Evolutionary conservation across 2,329 filamentous ascomycete genomes (phyloP), one percentile per base, ranked within the genome.

Genomic region (Alternaria longipes): DNA sequence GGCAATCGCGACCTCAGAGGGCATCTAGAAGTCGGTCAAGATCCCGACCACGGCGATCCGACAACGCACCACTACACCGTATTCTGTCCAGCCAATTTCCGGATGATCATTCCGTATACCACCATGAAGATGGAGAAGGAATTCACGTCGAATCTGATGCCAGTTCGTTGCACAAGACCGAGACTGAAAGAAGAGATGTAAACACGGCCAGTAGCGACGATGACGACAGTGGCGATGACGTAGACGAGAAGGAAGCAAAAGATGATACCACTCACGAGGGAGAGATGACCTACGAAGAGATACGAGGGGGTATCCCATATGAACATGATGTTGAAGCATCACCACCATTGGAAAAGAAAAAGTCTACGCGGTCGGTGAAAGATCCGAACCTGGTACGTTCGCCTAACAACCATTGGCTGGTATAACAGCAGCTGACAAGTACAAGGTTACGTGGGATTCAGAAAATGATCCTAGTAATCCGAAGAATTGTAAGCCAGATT

Each of bases 401-500:
- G 3, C 14, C 14, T 53, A 5, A 36, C 30, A 32, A 28, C 12
- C 36, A n/a, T 30, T 41, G 16, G 40, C 38, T 26, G 24, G 30
- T 41, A 46, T 1, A 20, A 12, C 22, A 18, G 9, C 22, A 22
- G 40, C 57, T 69, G 32, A 72, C 58, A 45, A 34, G 0, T 0
- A 18, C 20, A 45, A 76, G 75, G 81, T 84, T 1, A 80, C 78
- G 1, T 84, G 82, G 82, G 82, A 83, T 56, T 77, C 78, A 3
- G 74, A 80, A 5, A 74, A 82, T 30, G 82, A 84, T 60, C 80
- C 79, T 11, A 72, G 71, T 24, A 84, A 84, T 52, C 82, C 82
- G 4, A 67, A 65, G 24, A 67, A 65, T 18, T 67, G 65, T 60
- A 52, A 40, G 46, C 8, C 38, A 46, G 20, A 16, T 5, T 40